Base-by-base conservation (phyloP, 129 eudicot species). In the Centrapalus pauciflorus region DNA sequence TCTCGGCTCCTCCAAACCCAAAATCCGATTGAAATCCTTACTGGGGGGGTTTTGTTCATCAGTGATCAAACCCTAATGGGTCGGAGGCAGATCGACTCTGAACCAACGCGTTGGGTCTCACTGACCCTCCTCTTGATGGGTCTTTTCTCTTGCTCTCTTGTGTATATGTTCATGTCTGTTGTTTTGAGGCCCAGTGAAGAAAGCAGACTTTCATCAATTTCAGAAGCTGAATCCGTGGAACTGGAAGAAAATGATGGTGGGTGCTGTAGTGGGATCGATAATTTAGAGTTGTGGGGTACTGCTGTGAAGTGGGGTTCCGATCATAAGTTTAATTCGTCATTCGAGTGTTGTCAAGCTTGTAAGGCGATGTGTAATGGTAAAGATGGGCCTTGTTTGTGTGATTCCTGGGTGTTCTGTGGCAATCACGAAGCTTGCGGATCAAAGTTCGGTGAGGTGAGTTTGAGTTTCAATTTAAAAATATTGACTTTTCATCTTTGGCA, bases 341-440 rank as follows among this genome's bases (percentile, higher is more conserved):
- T 69, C 45, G 89, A 93, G 49, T 93, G 98, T 70, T 93, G 98
- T 82, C 33, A 77, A 13, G 90, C 95, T 75, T 92, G 98, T 68
- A 88, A 83, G 73, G 86, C 69, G 10, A 83, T 88, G 90, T 93
- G 98, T 76, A 81, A 66, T 58, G 95, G 85, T 20, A 77, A 80
- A 29, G 84, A 78, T 48, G 98, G 98, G 75, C 87, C 91, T 75
- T 93, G 98, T 69, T 80, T 93, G 81, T 93, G 98, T 63, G 92
- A 93, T 88, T 60, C 91, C 7, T 93, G 98, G 98, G 98, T 93
- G 65, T 93, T 83, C 61, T 93, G 98, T 73, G 95, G 95, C 55
- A 66, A 93, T 73, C 75, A n/a, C 7, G 71, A 80, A 23, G 77
- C 80, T 11, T 88, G 98, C 57, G 96, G 98, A 49, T 51, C 81